Evolutionary conservation across 495 filamentous ascomycete species (phyloP), one percentile per base, ranked within the genome.

Genomic region (Lophium mytilinum): DNA sequence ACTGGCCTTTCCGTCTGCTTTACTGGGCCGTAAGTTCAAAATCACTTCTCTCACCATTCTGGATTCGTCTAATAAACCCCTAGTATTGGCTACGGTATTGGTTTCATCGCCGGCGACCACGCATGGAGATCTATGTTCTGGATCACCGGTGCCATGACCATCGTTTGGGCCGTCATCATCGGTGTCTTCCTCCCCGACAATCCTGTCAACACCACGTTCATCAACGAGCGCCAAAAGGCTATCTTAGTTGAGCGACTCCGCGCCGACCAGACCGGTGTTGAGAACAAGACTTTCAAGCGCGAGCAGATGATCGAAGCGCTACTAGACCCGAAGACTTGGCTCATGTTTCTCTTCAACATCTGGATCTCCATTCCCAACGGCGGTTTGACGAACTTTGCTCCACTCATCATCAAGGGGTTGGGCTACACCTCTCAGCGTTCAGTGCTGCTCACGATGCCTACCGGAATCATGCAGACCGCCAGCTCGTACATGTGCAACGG

Each of bases 381-480:
- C 47, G 76, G 75, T 1, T 79, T 87, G 40, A 76, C 73, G 4
- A 84, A 83, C 43, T 85, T 85, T 50, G 79, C 79, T 17, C 81
- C 78, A 0, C 69, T 84, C 15, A 80, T 85, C 47, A 83, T 85
- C 56, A 66, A 84, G 57, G 80, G 82, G 0, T 82, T 83, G 51
- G 81, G 83, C 1, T 85, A 80, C 59, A 76, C 73, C 0, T 80
- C 79, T 0, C 68, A 78, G 24, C 68, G 67, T 10, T 76, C 76
- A 46, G 75, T 76, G 0, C 66, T 77, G 7, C 66, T 82, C 62
- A 72, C 83, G 68, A 78, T 86, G 7, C 83, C 83, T 0, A 81
- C 83, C 42, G 81, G 82, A 0, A 63, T 76, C 21, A 47, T 85
- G 19, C 52, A 55, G 46, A 55, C 52, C 37, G 17, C 46, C 8